phyloP scores from a whole-genome alignment of 495 filamentous ascomycete species.

The Cryomyces minteri region DNA sequence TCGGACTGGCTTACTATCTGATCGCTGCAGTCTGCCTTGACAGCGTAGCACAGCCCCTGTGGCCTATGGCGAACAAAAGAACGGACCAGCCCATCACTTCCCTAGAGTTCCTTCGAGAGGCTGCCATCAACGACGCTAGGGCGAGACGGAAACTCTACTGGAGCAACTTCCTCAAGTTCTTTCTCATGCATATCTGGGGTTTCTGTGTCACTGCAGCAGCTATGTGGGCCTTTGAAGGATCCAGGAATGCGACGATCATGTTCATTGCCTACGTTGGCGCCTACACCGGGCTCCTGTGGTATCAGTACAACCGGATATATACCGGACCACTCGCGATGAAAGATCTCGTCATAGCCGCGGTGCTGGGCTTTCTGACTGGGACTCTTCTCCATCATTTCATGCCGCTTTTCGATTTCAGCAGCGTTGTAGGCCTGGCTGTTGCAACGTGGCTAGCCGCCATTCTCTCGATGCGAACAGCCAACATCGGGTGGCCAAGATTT shows the following conservation, averaged over 20 bases:
- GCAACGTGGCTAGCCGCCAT: slow-evolving; percentile 36
- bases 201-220: slow-evolving; percentile 30
- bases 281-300: slow-evolving; percentile 40
- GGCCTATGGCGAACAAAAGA: slow-evolving; percentile 27
- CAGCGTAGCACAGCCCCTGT: slow-evolving; percentile 35
- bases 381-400: slow-evolving; percentile 8
- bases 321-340: too few species aligned
- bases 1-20: slow-evolving; percentile 39
- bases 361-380: slow-evolving; percentile 30
- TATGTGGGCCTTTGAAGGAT: slow-evolving; percentile 33
- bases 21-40: slow-evolving; percentile 40
- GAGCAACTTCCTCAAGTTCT: slow-evolving; percentile 30
- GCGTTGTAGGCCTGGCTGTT: slow-evolving; percentile 29
- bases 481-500: slow-evolving; percentile 13
- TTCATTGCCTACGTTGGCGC: slow-evolving; percentile 33
- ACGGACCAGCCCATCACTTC: slow-evolving; percentile 6
- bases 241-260: slow-evolving; percentile 25
- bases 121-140: slow-evolving; percentile 26
- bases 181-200: slow-evolving; percentile 39
- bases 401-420: slow-evolving; percentile 20
- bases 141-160: slow-evolving; percentile 35
- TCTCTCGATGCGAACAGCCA: slow-evolving; percentile 24
- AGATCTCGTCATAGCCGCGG: slow-evolving; percentile 27
- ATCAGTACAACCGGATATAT: slow-evolving; percentile 44
- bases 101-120: slow-evolving; percentile 15